These are phyloP conservation scores for Trichosporon sp. DNA, from an alignment of 1,284 basidiomycete species.

Conservation along the genomic window DNA sequence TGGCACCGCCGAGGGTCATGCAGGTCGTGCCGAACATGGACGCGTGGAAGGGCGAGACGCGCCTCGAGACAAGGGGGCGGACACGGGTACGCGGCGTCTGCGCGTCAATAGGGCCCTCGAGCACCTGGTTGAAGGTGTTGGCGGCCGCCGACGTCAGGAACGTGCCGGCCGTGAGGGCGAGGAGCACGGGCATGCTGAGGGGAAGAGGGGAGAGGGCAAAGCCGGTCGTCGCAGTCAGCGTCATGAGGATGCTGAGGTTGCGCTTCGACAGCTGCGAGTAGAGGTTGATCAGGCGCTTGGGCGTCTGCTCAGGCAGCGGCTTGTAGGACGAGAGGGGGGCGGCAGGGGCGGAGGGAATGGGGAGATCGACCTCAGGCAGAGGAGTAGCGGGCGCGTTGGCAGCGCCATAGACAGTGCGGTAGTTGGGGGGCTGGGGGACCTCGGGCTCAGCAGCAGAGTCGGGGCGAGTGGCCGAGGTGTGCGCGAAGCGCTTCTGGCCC, in stretches of 20 bases:
- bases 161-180: slow-evolving; percentile 84
- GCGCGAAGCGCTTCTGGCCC: slow-evolving; percentile 22
- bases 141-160: slow-evolving; percentile 88
- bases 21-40: slow-evolving; percentile 70
- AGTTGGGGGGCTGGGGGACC: slow-evolving; percentile 31
- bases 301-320: slow-evolving; percentile 53
- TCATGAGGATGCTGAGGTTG: slow-evolving; percentile 80
- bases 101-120: slow-evolving; percentile 92
- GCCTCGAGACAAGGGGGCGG: slow-evolving; percentile 79
- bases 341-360: slow-evolving; percentile 31
- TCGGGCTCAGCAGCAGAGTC: slow-evolving; percentile 18
- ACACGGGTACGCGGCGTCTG: slow-evolving; percentile 91
- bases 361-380: slow-evolving; percentile 32
- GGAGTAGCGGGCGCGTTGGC: slow-evolving; percentile 27
- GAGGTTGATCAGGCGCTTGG: slow-evolving; percentile 58
- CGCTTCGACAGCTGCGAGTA: slow-evolving; percentile 86
- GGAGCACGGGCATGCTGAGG: slow-evolving; percentile 71
- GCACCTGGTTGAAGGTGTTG: slow-evolving; percentile 90
- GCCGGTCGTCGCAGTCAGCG: slow-evolving; percentile 85
- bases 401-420: slow-evolving; percentile 37
- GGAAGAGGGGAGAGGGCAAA: slow-evolving; percentile 88
- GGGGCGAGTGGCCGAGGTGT: slow-evolving; percentile 21
- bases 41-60: slow-evolving; percentile 80
- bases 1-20: slow-evolving; percentile 68
- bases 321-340: slow-evolving; percentile 45